A percentile compares a stretch with the other conserved stretches of the same genome.
Evolutionary conservation across 1,139 yeast genomes (phyloP).

Genomic region (Suzukiozyma palmioleophila): DNA sequence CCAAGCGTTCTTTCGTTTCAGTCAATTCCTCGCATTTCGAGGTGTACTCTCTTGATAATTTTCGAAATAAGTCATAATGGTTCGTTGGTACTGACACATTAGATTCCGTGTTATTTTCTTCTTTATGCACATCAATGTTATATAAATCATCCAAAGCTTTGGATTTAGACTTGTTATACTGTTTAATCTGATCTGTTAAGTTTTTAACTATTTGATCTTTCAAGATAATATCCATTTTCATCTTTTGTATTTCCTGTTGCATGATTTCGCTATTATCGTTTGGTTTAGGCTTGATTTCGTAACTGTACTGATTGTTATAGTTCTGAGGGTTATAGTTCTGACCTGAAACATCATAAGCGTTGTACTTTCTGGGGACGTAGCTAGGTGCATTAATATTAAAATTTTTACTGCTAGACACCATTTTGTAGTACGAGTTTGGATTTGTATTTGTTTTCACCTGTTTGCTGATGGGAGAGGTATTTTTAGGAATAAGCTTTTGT

Average conservation of each 20-base stretch:
- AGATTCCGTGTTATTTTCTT: constrained; percentile 3
- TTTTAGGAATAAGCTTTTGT: neutral
- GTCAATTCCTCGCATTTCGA: constrained; percentile 52
- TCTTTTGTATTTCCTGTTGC: constrained; percentile 21
- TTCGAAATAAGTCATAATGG: constrained; percentile 45
- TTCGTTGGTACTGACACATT: constrained; percentile 33
- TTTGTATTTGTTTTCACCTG: neutral
- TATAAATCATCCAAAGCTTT: constrained; percentile 8
- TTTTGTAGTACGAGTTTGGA: constrained; percentile 2
- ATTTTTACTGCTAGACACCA: neutral
- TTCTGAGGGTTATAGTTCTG: constrained; percentile 4
- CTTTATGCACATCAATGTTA: neutral
- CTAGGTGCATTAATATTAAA: constrained; percentile 29
- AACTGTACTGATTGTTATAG: constrained; percentile 3
- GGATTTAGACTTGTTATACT: constrained; percentile 13
- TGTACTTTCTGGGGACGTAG: constrained; percentile 19
- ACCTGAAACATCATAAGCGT: constrained; percentile 5
- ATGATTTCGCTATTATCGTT: constrained; percentile 6
- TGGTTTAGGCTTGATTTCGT: neutral
- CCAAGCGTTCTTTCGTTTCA: constrained; percentile 58
- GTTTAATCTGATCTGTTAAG: constrained; percentile 27
- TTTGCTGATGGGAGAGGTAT: neutral
- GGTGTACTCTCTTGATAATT: constrained; percentile 47
- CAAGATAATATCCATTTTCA: constrained; percentile 29
- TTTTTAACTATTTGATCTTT: constrained; percentile 34